phyloP scores from a whole-genome alignment of 2,329 filamentous ascomycete genomes.

The Myotisia sp. region DNA sequence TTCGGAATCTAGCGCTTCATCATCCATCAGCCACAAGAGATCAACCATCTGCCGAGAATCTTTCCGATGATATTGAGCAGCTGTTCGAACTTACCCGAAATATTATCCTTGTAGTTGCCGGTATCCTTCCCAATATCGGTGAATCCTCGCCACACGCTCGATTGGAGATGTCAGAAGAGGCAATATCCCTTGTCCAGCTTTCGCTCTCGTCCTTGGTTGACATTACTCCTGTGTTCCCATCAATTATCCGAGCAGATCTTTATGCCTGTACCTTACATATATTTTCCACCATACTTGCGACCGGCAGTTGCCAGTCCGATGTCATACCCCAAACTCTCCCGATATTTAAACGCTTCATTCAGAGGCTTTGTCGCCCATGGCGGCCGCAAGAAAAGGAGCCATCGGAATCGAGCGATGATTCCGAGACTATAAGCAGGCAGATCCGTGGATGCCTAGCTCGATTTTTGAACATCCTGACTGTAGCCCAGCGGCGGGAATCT shows the following conservation, averaged over 20 bases:
- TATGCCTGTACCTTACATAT: conserved; percentile 96
- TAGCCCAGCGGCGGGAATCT: conserved; percentile 38
- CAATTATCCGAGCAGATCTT: conserved; percentile 89
- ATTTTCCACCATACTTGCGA: conserved; percentile 82
- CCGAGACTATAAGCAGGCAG: conserved; percentile 48
- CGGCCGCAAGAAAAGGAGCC: conserved; percentile 20
- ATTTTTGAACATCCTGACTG: conserved; percentile 56
- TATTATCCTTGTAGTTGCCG: conserved; percentile 82
- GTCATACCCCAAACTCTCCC: conserved; percentile 83
- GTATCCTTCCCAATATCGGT: conserved; percentile 60
- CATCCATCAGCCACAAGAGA: conserved; percentile 74
- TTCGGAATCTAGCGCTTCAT: conserved; percentile 72
- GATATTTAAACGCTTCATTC: conserved; percentile 81
- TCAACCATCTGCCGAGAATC: conserved; percentile 53
- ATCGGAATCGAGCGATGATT: conserved; percentile 22
- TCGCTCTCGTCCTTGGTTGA: conserved; percentile 82
- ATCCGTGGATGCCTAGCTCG: conserved; percentile 68
- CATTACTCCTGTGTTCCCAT: conserved; percentile 86
- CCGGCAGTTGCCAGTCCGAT: conserved; percentile 69
- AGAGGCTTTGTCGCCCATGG: conserved; percentile 45
- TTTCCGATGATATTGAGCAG: conserved; percentile 95
- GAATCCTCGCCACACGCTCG: conserved; percentile 47
- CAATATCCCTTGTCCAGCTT: conserved; percentile 61
- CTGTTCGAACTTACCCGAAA: conserved; percentile 93
- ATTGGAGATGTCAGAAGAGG: conserved; percentile 75